phyloP scores from a whole-genome alignment of 2,329 filamentous ascomycete genomes.

The Diaporthe sp. region DNA sequence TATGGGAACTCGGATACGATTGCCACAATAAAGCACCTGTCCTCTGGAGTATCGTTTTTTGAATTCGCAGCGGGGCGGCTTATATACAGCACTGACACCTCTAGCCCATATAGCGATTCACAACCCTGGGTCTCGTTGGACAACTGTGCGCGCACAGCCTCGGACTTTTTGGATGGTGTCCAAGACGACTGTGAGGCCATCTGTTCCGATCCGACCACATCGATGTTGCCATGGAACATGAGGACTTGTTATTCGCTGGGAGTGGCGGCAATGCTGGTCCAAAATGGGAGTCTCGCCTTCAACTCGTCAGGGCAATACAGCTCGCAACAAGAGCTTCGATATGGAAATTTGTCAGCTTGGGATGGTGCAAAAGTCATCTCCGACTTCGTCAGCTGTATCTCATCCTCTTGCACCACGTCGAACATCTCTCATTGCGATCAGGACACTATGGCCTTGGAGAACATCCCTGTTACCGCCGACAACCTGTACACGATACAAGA shows the following conservation, averaged over 20 bases:
- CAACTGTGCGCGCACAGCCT: neutral
- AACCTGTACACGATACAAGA: neutral
- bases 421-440: conserved; percentile 11
- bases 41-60: neutral
- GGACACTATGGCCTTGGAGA: neutral
- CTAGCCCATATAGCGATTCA: neutral
- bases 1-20: neutral
- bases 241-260: conserved; percentile 8
- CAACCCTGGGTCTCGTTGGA: neutral
- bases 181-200: conserved; percentile 11
- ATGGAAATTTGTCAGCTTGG: conserved; percentile 29
- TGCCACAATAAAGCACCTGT: neutral
- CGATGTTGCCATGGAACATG: conserved; percentile 32
- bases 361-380: conserved; percentile 2
- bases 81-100: neutral
- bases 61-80: neutral
- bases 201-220: conserved; percentile 19
- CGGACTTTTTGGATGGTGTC: neutral
- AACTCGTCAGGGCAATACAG: neutral
- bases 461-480: neutral
- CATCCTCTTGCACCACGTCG: conserved; percentile 11
- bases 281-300: neutral
- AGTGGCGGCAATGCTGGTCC: conserved; percentile 16
- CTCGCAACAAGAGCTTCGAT: neutral
- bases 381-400: conserved; percentile 13